These are phyloP conservation scores for Ceratocystis albifundus DNA, from an alignment of 2,329 filamentous ascomycete species.

Conservation along the genomic window DNA sequence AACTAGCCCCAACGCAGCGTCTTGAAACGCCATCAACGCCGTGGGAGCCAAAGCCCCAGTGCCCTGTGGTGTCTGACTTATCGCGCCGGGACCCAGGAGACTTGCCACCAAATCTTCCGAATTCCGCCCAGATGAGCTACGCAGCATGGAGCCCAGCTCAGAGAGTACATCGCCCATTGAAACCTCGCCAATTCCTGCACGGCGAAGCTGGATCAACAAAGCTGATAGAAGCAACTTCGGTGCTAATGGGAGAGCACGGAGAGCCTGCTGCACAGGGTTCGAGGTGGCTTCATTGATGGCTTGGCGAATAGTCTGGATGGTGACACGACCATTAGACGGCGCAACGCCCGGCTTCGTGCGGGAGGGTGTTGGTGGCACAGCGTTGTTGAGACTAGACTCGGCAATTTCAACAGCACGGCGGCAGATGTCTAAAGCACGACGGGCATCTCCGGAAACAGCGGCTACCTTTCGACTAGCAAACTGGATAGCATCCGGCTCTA, in stretches of 20 bases:
- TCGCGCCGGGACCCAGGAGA: conserved; percentile 15
- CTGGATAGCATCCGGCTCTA: conserved; percentile 86
- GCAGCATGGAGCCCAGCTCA: conserved; percentile 38
- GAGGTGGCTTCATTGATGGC: conserved; percentile 93
- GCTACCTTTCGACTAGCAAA: conserved; percentile 95
- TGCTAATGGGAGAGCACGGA: conserved; percentile 68
- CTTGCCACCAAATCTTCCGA: conserved; percentile 22
- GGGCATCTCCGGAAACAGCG: conserved; percentile 86
- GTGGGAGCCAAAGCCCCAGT: conserved; percentile 20
- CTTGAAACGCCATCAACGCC: conserved; percentile 33
- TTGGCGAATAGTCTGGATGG: conserved; percentile 83
- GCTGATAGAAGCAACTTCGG: conserved; percentile 80
- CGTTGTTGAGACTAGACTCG: conserved; percentile 37
- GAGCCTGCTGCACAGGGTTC: conserved; percentile 79
- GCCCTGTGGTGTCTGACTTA: conserved; percentile 9
- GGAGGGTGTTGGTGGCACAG: conserved; percentile 29
- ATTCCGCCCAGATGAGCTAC: conserved; percentile 19
- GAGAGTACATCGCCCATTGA: conserved; percentile 81
- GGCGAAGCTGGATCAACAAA: conserved; percentile 62
- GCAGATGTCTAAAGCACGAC: conserved; percentile 88
- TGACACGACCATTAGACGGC: conserved; percentile 47
- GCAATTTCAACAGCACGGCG: conserved; percentile 89
- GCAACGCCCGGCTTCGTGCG: conserved; percentile 34
- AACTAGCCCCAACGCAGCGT: conserved; percentile 67
- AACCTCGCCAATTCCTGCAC: conserved; percentile 77